Evolutionary conservation across 352 stramenopile genomes (phyloP), one percentile per base, ranked within the genome.

Genomic region (Chrysophaeum taylorii): DNA sequence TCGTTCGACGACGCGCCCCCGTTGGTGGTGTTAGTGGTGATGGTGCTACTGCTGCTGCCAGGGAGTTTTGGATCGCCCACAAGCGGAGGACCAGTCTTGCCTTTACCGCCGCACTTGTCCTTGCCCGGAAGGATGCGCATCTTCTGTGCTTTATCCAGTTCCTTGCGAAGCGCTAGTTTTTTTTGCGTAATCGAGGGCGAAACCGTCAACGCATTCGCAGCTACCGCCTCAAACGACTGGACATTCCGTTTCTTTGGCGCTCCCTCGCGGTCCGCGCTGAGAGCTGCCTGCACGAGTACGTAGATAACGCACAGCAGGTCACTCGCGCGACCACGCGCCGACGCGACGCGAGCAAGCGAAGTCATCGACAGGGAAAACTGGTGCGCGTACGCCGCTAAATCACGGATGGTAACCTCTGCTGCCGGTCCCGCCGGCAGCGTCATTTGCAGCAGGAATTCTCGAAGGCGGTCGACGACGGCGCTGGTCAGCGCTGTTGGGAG

Each of bases 281-380:
- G n/a, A n/a, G n/a, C n/a, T n/a, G n/a, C n/a, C n/a, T n/a, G n/a
- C 29, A 79, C 38, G 5, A 79, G 69, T 2, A 78, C 73, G 36
- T 73, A 74, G 18, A 79, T 68, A 38, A 79, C 35, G 2, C 67
- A 15, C 43, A 79, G 43, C 7, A 79, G 41, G 41, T 79, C 75
- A n/a, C 62, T 52, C 12, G 73, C 75, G 33, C 50, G 69, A 27
- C 72, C 73, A 25, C 75, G 72, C 7, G 72, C 75, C n/a, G 41
- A 31, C 14, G 64, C 69, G 25, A 79, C 52, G 50, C 50, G 39
- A 23, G 71, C 62, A 36, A 79, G 70, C 12, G 72, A 67, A 23
- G 69, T 62, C 33, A 75, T n/a, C n/a, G n/a, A n/a, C n/a, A n/a
- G n/a, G n/a, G n/a, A n/a, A n/a, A n/a, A n/a, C n/a, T n/a, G n/a